These are phyloP conservation scores for Penicillium sp. DNA, from an alignment of 2,329 filamentous ascomycete genomes.

Conservation along the genomic window DNA sequence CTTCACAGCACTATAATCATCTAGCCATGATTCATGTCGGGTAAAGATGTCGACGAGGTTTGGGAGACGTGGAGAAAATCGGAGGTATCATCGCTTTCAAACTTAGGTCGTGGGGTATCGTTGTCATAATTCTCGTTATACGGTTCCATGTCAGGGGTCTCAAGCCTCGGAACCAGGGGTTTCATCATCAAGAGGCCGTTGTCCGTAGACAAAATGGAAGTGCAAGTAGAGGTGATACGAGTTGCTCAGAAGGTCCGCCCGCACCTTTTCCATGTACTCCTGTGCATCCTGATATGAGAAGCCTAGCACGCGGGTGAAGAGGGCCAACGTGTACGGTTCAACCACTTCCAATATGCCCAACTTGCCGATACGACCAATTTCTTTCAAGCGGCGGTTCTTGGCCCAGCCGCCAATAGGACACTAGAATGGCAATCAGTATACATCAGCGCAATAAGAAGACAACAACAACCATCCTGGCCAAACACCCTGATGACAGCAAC, in stretches of 20 bases:
- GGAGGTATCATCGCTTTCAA: neutral
- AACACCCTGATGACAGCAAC: neutral
- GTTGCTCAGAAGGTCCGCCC: conserved; percentile 25
- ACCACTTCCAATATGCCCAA: conserved; percentile 32
- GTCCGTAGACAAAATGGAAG: conserved; percentile 36
- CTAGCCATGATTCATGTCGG: conserved; percentile 12
- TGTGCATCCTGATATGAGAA: conserved; percentile 33
- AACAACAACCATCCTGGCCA: neutral
- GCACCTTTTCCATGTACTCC: conserved; percentile 31
- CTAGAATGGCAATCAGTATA: conserved; percentile 19
- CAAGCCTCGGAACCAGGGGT: conserved; percentile 1
- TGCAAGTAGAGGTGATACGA: conserved; percentile 31
- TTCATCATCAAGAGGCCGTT: conserved; percentile 26
- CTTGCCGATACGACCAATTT: conserved; percentile 36
- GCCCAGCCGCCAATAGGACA: conserved; percentile 38
- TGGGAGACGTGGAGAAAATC: neutral
- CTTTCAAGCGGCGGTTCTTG: conserved; percentile 34
- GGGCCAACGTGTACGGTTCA: conserved; percentile 40
- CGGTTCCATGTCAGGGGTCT: neutral
- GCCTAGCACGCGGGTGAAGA: conserved; percentile 40
- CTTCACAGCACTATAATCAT: conserved; percentile 10
- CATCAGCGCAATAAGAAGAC: neutral
- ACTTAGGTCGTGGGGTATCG: neutral
- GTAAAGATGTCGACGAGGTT: neutral
- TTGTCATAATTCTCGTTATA: neutral